Percentiles rank a stretch among this genome's conserved stretches.
phyloP scores from a whole-genome alignment of 116 monocot genomes.

The Posidonia oceanica region DNA sequence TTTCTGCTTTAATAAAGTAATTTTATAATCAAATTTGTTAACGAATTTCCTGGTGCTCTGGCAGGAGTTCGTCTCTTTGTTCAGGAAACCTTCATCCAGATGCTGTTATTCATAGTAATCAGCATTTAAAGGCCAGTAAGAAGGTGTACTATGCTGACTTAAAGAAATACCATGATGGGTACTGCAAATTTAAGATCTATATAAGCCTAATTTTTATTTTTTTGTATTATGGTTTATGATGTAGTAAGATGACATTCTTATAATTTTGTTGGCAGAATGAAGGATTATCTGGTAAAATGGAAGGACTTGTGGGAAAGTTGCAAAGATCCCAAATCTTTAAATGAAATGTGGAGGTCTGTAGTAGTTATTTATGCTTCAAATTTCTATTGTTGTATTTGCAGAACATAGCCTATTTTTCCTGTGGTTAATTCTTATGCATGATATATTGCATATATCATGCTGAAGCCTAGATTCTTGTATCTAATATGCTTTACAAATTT shows the following conservation, averaged over 20 bases:
- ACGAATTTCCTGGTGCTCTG: background rate
- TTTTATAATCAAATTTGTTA: too few relatives aligned
- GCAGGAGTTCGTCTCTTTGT: conserved; percentile 66
- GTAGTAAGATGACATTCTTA: background rate
- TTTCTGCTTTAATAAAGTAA: too few relatives aligned
- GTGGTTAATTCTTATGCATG: background rate
- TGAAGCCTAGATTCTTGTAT: background rate
- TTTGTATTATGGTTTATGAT: conserved; percentile 2
- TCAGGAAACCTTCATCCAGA: conserved; percentile 64
- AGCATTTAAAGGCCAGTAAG: conserved; percentile 26
- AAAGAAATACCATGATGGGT: conserved; percentile 53
- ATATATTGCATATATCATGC: background rate
- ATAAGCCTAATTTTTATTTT: background rate
- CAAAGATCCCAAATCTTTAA: conserved; percentile 27
- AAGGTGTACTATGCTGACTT: conserved; percentile 40
- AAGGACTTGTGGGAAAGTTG: conserved; percentile 46
- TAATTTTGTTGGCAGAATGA: conserved; percentile 33
- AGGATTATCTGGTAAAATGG: conserved; percentile 37
- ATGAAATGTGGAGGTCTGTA: conserved; percentile 5
- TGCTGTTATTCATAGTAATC: conserved; percentile 30
- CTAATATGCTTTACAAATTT: too few relatives aligned
- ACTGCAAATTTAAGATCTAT: conserved; percentile 7
- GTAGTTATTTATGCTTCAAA: background rate
- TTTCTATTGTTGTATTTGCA: background rate
- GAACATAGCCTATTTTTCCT: background rate